Evolutionary conservation across 2,329 filamentous ascomycete genomes (phyloP), one percentile per base, ranked within the genome.

Genomic region (Fusarium nanum): DNA sequence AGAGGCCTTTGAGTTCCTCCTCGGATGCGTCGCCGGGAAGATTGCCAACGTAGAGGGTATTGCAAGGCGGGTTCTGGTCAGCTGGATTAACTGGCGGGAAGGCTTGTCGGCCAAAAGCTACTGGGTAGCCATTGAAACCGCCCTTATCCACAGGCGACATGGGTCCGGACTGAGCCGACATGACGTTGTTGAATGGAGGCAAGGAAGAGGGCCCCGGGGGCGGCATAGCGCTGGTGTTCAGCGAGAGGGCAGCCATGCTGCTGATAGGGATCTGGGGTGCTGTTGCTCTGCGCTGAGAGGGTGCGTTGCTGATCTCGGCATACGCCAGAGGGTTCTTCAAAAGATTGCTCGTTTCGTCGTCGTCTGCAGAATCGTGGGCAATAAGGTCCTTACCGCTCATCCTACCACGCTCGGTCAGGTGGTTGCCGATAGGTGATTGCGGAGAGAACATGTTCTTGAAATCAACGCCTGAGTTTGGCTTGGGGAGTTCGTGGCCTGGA

Each of bases 1-100:
- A 99, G 76, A 98, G 87, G 23, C 92, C 89, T 81, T 98, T 98
- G 59, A 99, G 87, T 79, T 98, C 96, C 77, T 98, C 95, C 76
- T 99, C 96, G 0, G 93, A 95, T 0, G 94, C 97, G 77, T 97
- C 93, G 60, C 94, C 89, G 0, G 95, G 96, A 45, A 99, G 84
- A 76, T 99, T 98, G n/a, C 96, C 95, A 22, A 99, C 95, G 76
- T 99, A 98, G 9, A 99, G 86, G 1, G 96, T 99, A 78, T 99
- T 98, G 86, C 96, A 98, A 1, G 96, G 96, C 2, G 95, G 95
- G 74, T 98, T 98, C 80, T 98, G 93, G 76, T 99, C 95, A 14
- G 95, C 94, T 1, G 94, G 95, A 73, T 98, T 98, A 65, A 93
- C 92, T 0, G 94, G 92, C 16, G 95, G 95, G 67, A 93, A 92